A percentile compares a stretch with the other conserved stretches of the same genome.
phyloP scores from a whole-genome alignment of 2,329 filamentous ascomycete genomes.

The Paecilomyces dactylethromorphus region DNA sequence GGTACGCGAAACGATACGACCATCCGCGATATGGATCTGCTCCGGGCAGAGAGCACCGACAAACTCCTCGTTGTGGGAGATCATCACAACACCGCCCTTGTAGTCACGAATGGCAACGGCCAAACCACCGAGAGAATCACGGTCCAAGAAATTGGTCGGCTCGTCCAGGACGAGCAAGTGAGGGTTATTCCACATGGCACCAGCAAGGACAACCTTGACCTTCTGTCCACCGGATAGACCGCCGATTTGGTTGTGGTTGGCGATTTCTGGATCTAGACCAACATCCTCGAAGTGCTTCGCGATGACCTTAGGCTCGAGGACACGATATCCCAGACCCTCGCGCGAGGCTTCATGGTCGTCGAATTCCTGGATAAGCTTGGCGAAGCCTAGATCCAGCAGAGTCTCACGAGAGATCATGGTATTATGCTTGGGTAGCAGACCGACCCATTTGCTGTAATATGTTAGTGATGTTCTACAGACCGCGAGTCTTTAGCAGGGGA shows the following conservation, averaged over 20 bases:
- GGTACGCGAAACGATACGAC: slow-evolving; percentile 78
- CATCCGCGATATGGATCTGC: slow-evolving; percentile 90
- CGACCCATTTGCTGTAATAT: slow-evolving; percentile 70
- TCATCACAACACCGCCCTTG: slow-evolving; percentile 98
- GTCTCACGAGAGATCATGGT: slow-evolving; percentile 89
- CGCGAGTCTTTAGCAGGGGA: background rate
- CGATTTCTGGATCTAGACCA: slow-evolving; percentile 92
- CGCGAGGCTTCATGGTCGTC: slow-evolving; percentile 98
- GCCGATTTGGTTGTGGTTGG: slow-evolving; percentile 97
- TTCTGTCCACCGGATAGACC: slow-evolving; percentile 95
- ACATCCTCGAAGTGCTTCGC: slow-evolving; percentile 97
- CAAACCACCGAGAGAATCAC: slow-evolving; percentile 90
- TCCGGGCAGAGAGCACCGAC: slow-evolving; percentile 92
- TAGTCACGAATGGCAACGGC: slow-evolving; percentile 98
- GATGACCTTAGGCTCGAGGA: slow-evolving; percentile 87
- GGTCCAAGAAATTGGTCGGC: slow-evolving; percentile 98
- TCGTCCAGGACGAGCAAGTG: slow-evolving; percentile 96
- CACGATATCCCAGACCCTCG: slow-evolving; percentile 92
- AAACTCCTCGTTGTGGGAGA: slow-evolving; percentile 99
- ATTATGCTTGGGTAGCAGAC: slow-evolving; percentile 87
- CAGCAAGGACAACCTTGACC: slow-evolving; percentile 96
- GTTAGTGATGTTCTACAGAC: background rate
- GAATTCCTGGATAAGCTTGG: slow-evolving; percentile 94
- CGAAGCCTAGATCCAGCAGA: slow-evolving; percentile 74
- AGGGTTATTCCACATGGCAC: slow-evolving; percentile 98